Base-by-base conservation (phyloP, 345 rosid species). In the Eucalyptus erythrocorys region DNA sequence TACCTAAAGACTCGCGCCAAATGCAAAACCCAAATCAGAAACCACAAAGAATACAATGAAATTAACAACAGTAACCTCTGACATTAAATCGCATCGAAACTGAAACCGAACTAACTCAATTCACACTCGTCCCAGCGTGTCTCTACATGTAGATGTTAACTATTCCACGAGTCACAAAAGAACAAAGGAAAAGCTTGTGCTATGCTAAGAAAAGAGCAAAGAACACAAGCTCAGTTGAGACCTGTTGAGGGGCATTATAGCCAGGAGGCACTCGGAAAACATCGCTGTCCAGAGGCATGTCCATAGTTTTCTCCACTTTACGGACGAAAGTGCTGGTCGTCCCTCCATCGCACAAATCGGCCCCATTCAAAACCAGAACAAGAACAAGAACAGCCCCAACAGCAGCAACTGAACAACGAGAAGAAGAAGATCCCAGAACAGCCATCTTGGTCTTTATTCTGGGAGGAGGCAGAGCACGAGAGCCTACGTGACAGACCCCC, bases 211-310 rank as follows among this genome's bases (percentile, higher is more conserved):
- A 19, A 34, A 71, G 81, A 71, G 45, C 82, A 48, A 48, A 87
- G 87, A 24, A 13, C 48, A 16, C 51, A 79, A 24, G 6, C 42
- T 5, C 48, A 85, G 87, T 17, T 80, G 87, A 85, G 40, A 94
- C 94, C 90, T 93, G 95, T 14, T 94, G 94, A 19, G 94, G 94
- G 22, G 94, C 94, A 88, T 92, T 93, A 87, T 89, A 87, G 40
- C 92, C 95, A 48, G 93, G 86, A 15, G 95, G 94, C 22, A 90
- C 64, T n/a, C 85, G 89, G 86, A 94, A 93, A 24, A 87, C 94
- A 87, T 92, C 87, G 81, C 91, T 64, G 79, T 90, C 90, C 48
- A 92, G 93, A 88, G 93, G 93, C 89, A 94, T 94, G 79, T 92
- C 94, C 30, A 57, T 51, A 7, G 92, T 88, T 42, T 92, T 90